phyloP scores from a whole-genome alignment of 768 basidiomycete genomes.

The Termitomyces sp. region DNA sequence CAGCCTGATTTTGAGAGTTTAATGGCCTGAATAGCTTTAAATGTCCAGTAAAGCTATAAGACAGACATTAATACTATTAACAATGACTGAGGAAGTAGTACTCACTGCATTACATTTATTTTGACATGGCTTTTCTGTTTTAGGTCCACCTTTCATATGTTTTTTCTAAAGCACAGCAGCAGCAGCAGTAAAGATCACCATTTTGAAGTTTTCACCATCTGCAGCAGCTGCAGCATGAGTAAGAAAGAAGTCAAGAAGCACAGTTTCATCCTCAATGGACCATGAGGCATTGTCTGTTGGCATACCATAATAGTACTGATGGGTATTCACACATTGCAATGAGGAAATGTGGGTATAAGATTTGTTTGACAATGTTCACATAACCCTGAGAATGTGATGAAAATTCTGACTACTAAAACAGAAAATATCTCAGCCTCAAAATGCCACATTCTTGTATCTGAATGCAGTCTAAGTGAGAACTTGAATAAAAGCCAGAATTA shows the following conservation, averaged over 20 bases:
- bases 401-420: too few relatives aligned
- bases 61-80: neutral
- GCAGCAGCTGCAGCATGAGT: neutral
- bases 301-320: neutral
- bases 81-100: neutral
- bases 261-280: neutral
- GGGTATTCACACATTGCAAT: too few relatives aligned
- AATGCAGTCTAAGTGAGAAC: too few relatives aligned
- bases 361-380: too few relatives aligned
- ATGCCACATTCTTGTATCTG: too few relatives aligned
- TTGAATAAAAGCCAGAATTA: too few relatives aligned
- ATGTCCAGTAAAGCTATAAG: neutral
- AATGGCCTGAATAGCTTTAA: constrained; percentile 14
- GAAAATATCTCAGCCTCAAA: too few relatives aligned
- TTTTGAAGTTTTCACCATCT: neutral
- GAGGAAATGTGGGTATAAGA: too few relatives aligned
- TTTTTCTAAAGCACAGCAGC: neutral
- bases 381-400: too few relatives aligned
- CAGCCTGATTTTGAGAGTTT: constrained; percentile 16
- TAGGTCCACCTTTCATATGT: neutral
- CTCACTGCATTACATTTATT: neutral
- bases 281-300: neutral
- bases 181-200: neutral
- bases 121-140: neutral
- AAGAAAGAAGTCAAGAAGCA: neutral